Evolutionary conservation across 495 filamentous ascomycete species (phyloP).

Genomic region (Neurospora discreta): DNA sequence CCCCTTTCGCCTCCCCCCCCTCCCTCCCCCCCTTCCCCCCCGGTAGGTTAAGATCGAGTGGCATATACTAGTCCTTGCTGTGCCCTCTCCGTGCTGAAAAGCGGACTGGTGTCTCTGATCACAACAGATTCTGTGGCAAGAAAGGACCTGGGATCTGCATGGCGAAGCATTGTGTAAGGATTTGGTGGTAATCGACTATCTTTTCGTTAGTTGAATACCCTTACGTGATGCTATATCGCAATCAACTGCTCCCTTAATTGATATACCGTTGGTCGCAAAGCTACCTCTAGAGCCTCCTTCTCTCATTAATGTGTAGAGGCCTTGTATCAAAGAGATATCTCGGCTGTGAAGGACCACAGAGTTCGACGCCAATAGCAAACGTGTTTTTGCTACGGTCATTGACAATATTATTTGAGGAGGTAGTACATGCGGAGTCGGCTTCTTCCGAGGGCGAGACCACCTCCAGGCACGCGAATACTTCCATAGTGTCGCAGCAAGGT

Average conservation of each 20-base stretch:
- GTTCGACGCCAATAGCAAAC: conserved; percentile 60
- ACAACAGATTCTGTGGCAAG: not conserved
- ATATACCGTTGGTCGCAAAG: not conserved
- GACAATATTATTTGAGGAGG: conserved; percentile 73
- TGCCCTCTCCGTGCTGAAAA: not conserved
- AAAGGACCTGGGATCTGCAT: not conserved
- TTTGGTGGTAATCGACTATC: not conserved
- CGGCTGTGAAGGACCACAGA: conserved; percentile 53
- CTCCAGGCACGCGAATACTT: conserved; percentile 53
- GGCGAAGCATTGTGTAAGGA: not conserved
- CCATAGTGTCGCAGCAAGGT: too few relatives aligned
- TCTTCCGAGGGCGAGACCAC: conserved; percentile 82
- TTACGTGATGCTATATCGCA: not conserved
- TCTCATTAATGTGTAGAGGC: not conserved
- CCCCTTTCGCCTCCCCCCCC: not conserved
- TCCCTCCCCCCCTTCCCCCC: too few relatives aligned
- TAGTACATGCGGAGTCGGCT: conserved; percentile 78
- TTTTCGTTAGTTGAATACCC: not conserved
- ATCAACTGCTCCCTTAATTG: not conserved
- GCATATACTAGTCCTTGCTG: not conserved
- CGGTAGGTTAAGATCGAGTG: not conserved
- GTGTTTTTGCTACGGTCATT: conserved; percentile 76
- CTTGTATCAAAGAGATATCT: conserved; percentile 52
- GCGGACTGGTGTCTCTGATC: not conserved
- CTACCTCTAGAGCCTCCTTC: not conserved